Percentiles rank a stretch among this genome's conserved stretches.
Evolutionary conservation across 768 basidiomycete species (phyloP).

Genomic region (Agaricus sinodeliciosus): DNA sequence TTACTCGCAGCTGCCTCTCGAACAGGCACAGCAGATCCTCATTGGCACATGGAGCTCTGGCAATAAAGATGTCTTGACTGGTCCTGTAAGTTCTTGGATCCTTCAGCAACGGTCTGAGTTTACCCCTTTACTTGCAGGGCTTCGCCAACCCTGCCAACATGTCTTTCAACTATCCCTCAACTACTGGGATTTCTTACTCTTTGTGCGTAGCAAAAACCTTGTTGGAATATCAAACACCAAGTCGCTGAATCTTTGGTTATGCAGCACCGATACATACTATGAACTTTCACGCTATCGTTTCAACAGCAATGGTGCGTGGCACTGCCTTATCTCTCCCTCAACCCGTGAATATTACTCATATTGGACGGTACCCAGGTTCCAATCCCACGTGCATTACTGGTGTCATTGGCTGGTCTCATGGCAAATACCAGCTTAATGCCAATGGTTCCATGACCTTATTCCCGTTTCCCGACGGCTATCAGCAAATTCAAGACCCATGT

Average conservation of each 20-base stretch:
- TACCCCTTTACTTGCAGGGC: conserved; percentile 35
- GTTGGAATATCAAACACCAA: background rate
- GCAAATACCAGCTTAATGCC: conserved; percentile 53
- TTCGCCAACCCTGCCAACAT: conserved; percentile 82
- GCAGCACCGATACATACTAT: conserved; percentile 70
- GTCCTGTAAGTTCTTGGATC: conserved; percentile 53
- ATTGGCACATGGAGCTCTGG: conserved; percentile 86
- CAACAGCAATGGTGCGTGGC: conserved; percentile 66
- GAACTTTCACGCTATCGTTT: conserved; percentile 92
- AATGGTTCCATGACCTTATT: conserved; percentile 78
- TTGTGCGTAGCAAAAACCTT: conserved; percentile 55
- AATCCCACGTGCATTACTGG: conserved; percentile 87
- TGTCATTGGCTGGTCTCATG: conserved; percentile 87
- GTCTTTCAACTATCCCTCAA: conserved; percentile 78
- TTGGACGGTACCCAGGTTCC: conserved; percentile 40
- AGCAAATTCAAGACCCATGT: conserved; percentile 94
- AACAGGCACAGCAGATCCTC: conserved; percentile 21
- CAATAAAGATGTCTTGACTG: conserved; percentile 69
- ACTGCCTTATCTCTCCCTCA: background rate
- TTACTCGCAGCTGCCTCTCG: conserved; percentile 1
- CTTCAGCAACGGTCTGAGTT: conserved; percentile 7
- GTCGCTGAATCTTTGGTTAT: conserved; percentile 20
- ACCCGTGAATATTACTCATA: background rate
- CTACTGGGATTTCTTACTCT: conserved; percentile 82
- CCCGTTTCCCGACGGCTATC: conserved; percentile 84